A percentile compares a stretch with the other conserved stretches of the same genome.
phyloP scores from a whole-genome alignment of 768 basidiomycete genomes.

The Megacollybia marginata region DNA sequence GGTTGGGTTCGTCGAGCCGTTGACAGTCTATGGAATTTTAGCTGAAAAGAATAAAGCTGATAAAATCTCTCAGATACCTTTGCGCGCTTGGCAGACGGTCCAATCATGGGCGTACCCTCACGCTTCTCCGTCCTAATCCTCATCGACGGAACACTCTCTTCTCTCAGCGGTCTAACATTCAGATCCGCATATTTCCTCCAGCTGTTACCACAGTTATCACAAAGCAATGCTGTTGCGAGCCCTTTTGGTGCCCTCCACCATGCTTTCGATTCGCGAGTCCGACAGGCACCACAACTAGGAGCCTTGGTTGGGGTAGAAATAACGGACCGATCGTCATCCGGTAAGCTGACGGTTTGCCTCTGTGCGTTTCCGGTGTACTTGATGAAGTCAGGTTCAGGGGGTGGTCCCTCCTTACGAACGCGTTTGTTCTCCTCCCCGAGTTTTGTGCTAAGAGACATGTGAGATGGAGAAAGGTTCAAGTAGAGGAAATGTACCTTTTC shows the following conservation, averaged over 20 bases:
- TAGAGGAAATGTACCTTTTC: constrained; percentile 56
- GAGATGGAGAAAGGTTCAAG: constrained; percentile 1
- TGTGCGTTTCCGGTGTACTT: constrained; percentile 34
- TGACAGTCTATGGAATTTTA: neutral
- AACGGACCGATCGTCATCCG: constrained; percentile 76
- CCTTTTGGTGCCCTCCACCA: constrained; percentile 96
- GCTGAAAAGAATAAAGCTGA: constrained; percentile 3
- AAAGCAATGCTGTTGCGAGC: constrained; percentile 69
- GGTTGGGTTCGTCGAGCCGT: neutral
- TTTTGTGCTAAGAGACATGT: constrained; percentile 36
- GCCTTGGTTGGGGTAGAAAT: constrained; percentile 47
- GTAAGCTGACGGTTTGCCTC: constrained; percentile 42
- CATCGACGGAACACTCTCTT: constrained; percentile 46
- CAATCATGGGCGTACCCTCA: constrained; percentile 52
- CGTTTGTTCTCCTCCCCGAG: constrained; percentile 62
- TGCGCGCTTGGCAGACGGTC: constrained; percentile 52
- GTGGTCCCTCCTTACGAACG: constrained; percentile 32
- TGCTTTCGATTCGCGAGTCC: constrained; percentile 64
- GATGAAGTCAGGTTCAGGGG: constrained; percentile 23
- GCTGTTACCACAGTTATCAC: constrained; percentile 78
- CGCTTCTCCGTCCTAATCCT: constrained; percentile 37
- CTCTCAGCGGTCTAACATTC: constrained; percentile 64
- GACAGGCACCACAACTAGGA: constrained; percentile 75
- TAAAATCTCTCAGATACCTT: constrained; percentile 34
- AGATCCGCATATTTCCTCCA: constrained; percentile 94